These are phyloP conservation scores for Pelargonium fulgidum DNA, from an alignment of 441 rosid species.

Conservation along the genomic window DNA sequence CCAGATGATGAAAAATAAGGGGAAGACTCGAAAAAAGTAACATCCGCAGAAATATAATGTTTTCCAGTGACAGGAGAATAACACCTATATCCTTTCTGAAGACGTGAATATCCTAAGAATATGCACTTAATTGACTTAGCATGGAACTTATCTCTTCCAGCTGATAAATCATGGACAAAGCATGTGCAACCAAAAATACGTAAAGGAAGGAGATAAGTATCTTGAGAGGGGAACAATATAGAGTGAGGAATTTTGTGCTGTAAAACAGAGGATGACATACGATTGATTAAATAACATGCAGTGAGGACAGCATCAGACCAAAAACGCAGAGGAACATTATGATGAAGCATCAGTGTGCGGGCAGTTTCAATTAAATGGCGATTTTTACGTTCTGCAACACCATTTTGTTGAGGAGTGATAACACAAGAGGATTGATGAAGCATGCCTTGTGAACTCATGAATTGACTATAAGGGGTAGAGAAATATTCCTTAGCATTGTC, in stretches of 20 bases:
- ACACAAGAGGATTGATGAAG: slow-evolving; percentile 5
- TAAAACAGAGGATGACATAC: neutral
- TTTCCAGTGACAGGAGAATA: neutral
- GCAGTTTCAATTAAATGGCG: neutral
- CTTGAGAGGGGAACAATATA: neutral
- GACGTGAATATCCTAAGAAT: neutral
- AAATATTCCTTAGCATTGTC: too few relatives aligned
- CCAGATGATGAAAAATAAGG: too few relatives aligned
- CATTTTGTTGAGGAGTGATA: neutral
- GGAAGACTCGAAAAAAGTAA: neutral
- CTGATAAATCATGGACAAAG: neutral
- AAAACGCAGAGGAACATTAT: neutral
- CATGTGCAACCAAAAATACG: neutral
- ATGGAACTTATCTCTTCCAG: neutral
- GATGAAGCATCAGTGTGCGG: neutral
- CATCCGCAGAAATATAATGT: neutral
- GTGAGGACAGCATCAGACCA: neutral
- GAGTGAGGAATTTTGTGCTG: neutral
- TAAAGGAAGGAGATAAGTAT: neutral
- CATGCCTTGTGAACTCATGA: too few relatives aligned
- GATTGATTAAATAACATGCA: neutral
- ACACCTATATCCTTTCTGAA: neutral
- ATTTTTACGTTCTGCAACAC: slow-evolving; percentile 1
- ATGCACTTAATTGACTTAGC: neutral
- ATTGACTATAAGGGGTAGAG: too few relatives aligned